phyloP scores from a whole-genome alignment of 495 filamentous ascomycete species.

The Penicillium pulvis region DNA sequence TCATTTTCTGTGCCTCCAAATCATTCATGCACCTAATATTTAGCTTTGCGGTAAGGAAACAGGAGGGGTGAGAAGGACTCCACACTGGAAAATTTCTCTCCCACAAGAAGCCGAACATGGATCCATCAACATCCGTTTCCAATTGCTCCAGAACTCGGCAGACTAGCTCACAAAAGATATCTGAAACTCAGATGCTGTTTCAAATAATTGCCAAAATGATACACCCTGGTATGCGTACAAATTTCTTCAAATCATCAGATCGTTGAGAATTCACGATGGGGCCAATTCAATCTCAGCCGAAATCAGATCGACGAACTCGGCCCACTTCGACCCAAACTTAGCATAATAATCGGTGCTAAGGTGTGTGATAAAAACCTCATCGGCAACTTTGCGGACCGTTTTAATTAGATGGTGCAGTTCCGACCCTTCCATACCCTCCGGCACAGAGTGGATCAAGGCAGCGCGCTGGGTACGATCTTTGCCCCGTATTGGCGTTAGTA shows the following conservation, averaged over 20 bases:
- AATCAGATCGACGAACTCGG: constrained; percentile 45
- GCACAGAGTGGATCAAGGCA: constrained; percentile 48
- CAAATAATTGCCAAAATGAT: background rate
- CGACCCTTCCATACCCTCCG: constrained; percentile 32
- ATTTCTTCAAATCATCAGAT: background rate
- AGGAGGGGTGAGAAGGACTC: background rate
- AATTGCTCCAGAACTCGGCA: background rate
- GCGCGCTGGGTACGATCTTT: constrained; percentile 38
- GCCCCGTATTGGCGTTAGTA: constrained; percentile 37
- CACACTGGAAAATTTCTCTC: constrained; percentile 2
- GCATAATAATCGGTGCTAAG: constrained; percentile 47
- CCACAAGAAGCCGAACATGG: background rate
- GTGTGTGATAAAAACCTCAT: constrained; percentile 50
- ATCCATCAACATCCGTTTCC: background rate
- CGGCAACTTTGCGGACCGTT: constrained; percentile 37
- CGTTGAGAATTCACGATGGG: background rate
- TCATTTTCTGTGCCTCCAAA: background rate
- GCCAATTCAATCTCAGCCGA: constrained; percentile 19
- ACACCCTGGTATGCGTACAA: background rate
- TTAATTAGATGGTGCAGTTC: constrained; percentile 38
- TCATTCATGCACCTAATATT: constrained; percentile 1
- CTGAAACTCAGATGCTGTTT: background rate
- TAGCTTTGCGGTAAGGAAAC: constrained; percentile 5
- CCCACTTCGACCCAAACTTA: constrained; percentile 45
- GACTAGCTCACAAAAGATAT: background rate